A percentile compares a stretch with the other conserved stretches of the same genome.
Evolutionary conservation across 371 early-diverging fungal genomes (phyloP).

Genomic region (Mucor sp.): DNA sequence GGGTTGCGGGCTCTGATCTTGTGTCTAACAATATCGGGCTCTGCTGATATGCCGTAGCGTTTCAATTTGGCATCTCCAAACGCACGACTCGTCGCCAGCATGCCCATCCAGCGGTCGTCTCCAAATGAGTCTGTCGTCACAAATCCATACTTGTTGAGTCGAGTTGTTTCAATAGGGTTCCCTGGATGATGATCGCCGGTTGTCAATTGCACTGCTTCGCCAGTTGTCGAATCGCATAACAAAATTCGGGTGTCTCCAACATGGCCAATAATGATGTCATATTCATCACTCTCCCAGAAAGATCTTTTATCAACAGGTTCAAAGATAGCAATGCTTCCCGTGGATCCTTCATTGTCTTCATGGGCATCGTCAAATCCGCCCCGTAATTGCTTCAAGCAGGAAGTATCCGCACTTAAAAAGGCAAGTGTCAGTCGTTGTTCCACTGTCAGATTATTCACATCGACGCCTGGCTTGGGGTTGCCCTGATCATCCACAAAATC

Average conservation of each 20-base stretch:
- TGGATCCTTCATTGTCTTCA: constrained; percentile 56
- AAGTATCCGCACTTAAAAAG: constrained; percentile 54
- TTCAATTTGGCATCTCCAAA: constrained; percentile 76
- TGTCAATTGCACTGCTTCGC: constrained; percentile 55
- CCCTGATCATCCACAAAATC: constrained; percentile 31
- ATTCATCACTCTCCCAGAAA: constrained; percentile 62
- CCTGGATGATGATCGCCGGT: constrained; percentile 69
- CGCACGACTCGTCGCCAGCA: constrained; percentile 72
- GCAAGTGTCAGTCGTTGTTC: constrained; percentile 62
- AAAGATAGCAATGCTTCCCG: constrained; percentile 62
- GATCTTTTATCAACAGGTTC: constrained; percentile 54
- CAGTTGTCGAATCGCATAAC: constrained; percentile 57
- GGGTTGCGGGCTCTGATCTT: constrained; percentile 37
- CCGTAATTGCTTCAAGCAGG: constrained; percentile 26
- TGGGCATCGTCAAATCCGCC: constrained; percentile 21
- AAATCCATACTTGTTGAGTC: constrained; percentile 63
- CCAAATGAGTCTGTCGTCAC: constrained; percentile 78
- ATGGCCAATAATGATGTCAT: constrained; percentile 62
- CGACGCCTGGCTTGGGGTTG: constrained; percentile 1
- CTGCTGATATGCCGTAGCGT: constrained; percentile 74
- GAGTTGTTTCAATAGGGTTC: constrained; percentile 55
- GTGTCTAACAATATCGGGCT: constrained; percentile 67
- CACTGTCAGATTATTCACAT: constrained; percentile 40
- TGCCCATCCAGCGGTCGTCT: constrained; percentile 73
- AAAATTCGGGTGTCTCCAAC: constrained; percentile 67